Evolutionary conservation across 192 early-diverging fungal species (phyloP).

Genomic region (Coemansia pectinata): DNA sequence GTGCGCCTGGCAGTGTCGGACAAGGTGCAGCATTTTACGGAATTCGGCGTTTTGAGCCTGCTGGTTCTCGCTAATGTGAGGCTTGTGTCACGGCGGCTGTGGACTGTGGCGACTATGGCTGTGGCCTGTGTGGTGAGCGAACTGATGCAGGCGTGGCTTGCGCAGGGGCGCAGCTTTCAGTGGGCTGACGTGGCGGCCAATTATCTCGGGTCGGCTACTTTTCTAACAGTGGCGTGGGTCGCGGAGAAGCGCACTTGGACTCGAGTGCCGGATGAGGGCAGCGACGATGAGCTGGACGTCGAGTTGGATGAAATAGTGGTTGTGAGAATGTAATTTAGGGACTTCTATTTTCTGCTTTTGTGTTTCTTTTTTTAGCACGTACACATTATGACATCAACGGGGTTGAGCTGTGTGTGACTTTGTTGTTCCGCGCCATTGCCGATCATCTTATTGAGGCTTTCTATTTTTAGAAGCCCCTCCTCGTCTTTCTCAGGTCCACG

Average conservation of each 20-base stretch:
- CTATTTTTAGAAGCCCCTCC: neutral
- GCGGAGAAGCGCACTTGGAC: conserved; percentile 27
- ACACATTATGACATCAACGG: neutral
- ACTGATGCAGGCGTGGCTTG: conserved; percentile 26
- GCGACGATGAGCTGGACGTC: conserved; percentile 33
- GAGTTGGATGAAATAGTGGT: conserved; percentile 52
- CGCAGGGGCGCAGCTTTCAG: conserved; percentile 37
- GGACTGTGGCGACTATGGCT: conserved; percentile 17
- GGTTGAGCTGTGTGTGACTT: neutral
- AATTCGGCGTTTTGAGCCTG: conserved; percentile 33
- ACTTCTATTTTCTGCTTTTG: neutral
- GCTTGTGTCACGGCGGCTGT: conserved; percentile 33
- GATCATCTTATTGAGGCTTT: neutral
- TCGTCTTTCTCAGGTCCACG: neutral
- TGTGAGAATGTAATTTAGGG: neutral
- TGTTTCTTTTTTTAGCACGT: conserved; percentile 5
- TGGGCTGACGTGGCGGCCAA: conserved; percentile 43
- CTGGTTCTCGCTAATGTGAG: conserved; percentile 7
- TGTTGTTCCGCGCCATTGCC: neutral
- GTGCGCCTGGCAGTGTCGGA: conserved; percentile 25
- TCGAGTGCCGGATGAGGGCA: conserved; percentile 19
- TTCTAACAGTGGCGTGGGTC: conserved; percentile 48
- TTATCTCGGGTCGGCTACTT: conserved; percentile 28
- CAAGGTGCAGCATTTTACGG: conserved; percentile 46
- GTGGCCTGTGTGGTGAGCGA: conserved; percentile 37